Conservation (phyloP, 768 basidiomycete species). For the Leucocoprinus leucothites region DNA sequence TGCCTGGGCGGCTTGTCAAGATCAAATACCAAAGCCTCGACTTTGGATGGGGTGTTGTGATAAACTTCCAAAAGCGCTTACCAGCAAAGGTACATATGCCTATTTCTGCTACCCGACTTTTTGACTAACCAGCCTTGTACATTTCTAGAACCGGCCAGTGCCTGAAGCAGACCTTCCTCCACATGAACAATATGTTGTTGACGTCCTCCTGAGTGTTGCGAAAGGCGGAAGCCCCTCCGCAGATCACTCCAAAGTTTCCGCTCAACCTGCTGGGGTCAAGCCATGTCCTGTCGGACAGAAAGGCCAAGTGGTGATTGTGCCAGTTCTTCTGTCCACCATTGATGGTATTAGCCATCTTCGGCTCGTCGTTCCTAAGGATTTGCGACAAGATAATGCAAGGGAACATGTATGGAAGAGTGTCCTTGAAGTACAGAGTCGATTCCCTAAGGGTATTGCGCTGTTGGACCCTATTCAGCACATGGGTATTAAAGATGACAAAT, state of each 20-base stretch:
- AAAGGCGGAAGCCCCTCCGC: conserved; percentile 58
- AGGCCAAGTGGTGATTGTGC: conserved; percentile 82
- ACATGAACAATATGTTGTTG: conserved; percentile 90
- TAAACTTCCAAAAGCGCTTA: conserved; percentile 87
- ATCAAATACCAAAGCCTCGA: conserved; percentile 83
- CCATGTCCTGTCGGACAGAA: conserved; percentile 74
- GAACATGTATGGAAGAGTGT: conserved; percentile 90
- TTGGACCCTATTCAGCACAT: conserved; percentile 94
- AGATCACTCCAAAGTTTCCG: conserved; percentile 47
- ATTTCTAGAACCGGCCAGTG: conserved; percentile 55
- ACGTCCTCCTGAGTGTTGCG: conserved; percentile 84
- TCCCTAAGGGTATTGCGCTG: conserved; percentile 81
- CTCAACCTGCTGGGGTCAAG: conserved; percentile 66
- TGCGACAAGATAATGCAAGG: conserved; percentile 70
- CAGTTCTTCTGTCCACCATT: conserved; percentile 83
- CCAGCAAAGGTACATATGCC: conserved; percentile 63
- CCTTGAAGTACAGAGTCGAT: conserved; percentile 85
- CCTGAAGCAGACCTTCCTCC: conserved; percentile 72
- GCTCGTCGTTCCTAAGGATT: conserved; percentile 85
- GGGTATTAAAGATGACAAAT: conserved; percentile 94
- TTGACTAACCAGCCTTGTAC: not conserved
- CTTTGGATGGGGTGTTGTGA: conserved; percentile 95
- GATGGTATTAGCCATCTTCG: conserved; percentile 86
- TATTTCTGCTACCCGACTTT: not conserved
- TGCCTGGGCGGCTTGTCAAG: conserved; percentile 89